These are phyloP conservation scores for Gymnopilus junonius DNA, from an alignment of 768 basidiomycete species.

Conservation along the genomic window DNA sequence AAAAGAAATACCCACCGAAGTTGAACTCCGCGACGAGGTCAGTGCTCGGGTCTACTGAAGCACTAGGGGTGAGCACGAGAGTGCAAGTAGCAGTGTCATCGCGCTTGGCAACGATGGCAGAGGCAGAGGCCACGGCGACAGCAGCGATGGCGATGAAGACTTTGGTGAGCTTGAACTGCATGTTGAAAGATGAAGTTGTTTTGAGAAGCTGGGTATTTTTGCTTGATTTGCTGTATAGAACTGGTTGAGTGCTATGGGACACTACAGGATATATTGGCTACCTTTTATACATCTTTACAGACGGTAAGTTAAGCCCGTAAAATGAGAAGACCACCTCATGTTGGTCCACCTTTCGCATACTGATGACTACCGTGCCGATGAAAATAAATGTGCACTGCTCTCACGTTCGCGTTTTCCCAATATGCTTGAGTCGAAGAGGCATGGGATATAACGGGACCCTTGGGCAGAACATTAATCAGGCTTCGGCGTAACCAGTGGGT, in stretches of 20 bases:
- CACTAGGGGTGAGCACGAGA: slow-evolving; percentile 6
- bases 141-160: neutral
- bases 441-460: neutral
- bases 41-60: slow-evolving; percentile 1
- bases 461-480: neutral
- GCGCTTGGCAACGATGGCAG: slow-evolving; percentile 3
- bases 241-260: neutral
- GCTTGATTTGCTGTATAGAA: neutral
- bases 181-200: neutral
- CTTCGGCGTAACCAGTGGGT: neutral
- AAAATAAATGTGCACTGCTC: neutral
- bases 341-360: neutral
- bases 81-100: neutral
- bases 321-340: neutral
- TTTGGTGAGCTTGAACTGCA: neutral
- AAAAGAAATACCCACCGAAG: slow-evolving; percentile 9
- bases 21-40: slow-evolving; percentile 4
- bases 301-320: neutral
- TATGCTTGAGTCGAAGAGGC: neutral
- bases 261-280: neutral
- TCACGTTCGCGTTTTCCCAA: neutral
- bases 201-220: neutral
- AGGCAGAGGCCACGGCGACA: neutral
- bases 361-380: neutral
- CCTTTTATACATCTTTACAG: neutral